These are phyloP conservation scores for Mortierella sp. DNA, from an alignment of 371 early-diverging fungal genomes.

Conservation along the genomic window DNA sequence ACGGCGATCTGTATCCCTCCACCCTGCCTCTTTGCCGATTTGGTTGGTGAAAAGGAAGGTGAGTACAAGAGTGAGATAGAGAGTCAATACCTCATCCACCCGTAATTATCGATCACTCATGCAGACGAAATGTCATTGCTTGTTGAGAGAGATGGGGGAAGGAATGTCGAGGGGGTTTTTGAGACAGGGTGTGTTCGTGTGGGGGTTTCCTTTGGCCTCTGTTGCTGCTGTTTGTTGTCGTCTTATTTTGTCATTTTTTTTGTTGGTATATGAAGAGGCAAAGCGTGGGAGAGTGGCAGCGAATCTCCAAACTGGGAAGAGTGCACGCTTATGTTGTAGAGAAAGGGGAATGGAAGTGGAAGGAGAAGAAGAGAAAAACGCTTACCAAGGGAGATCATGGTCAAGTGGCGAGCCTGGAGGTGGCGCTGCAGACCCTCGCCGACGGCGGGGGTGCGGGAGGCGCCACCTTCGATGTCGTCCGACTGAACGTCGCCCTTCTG, in stretches of 20 bases:
- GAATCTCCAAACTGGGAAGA: conserved; percentile 2
- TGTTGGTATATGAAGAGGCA: neutral
- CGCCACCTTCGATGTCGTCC: neutral
- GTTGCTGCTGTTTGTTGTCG: neutral
- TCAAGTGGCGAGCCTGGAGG: conserved; percentile 80
- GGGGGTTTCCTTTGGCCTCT: neutral
- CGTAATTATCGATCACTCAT: neutral
- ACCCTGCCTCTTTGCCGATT: neutral
- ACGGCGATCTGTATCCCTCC: neutral
- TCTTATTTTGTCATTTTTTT: neutral
- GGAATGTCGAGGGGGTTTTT: neutral
- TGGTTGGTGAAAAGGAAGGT: neutral
- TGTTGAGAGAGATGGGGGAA: neutral
- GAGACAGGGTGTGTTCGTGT: neutral
- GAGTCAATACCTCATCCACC: neutral
- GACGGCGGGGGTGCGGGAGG: conserved; percentile 16
- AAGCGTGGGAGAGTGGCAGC: neutral
- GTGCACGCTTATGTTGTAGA: neutral
- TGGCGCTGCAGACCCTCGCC: conserved; percentile 67
- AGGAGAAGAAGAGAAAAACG: too few species aligned
- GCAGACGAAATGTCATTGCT: neutral
- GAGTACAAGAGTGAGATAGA: neutral
- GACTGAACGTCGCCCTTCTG: neutral
- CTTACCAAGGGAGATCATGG: conserved; percentile 85
- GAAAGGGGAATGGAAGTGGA: neutral